phyloP scores from a whole-genome alignment of 2,329 filamentous ascomycete genomes.

The Clathrospora elynae region DNA sequence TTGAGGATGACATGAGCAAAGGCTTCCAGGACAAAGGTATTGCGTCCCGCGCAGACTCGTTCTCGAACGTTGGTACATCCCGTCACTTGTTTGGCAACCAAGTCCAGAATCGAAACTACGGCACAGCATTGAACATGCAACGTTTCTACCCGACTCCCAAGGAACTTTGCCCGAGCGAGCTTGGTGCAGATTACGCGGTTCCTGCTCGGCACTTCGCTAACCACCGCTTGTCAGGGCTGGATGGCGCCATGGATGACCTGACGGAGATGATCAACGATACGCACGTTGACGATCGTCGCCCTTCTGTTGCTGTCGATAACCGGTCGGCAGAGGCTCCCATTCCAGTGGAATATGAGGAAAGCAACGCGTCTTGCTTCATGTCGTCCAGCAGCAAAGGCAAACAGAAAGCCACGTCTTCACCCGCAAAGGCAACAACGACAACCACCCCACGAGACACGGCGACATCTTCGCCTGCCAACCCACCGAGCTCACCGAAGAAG shows the following conservation, averaged over 20 bases:
- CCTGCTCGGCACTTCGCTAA: conserved; percentile 28
- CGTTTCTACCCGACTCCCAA: conserved; percentile 33
- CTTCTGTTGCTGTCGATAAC: conserved; percentile 11
- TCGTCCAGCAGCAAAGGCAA: conserved; percentile 38
- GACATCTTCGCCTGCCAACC: conserved; percentile 33
- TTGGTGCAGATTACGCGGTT: conserved; percentile 11
- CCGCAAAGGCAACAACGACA: conserved; percentile 24
- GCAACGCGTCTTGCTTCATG: conserved; percentile 41
- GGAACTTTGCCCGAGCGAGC: conserved; percentile 22
- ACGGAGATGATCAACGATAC: conserved; percentile 36
- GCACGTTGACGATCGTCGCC: conserved; percentile 16
- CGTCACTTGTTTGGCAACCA: conserved; percentile 37
- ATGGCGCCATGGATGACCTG: conserved; percentile 49
- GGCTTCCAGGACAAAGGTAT: conserved; percentile 25
- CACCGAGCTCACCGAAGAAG: conserved; percentile 43
- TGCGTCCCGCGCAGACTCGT: conserved; percentile 15
- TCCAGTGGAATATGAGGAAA: conserved; percentile 23
- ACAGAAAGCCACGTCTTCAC: conserved; percentile 36
- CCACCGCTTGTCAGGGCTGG: conserved; percentile 41
- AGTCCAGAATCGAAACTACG: conserved; percentile 26
- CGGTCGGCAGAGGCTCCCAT: conserved; percentile 9
- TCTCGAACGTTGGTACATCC: conserved; percentile 15
- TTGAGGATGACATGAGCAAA: conserved; percentile 20
- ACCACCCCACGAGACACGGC: conserved; percentile 19
- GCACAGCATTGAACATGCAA: conserved; percentile 31